Conservation (phyloP, 257 asterid species). For the Solanum piurae region DNA sequence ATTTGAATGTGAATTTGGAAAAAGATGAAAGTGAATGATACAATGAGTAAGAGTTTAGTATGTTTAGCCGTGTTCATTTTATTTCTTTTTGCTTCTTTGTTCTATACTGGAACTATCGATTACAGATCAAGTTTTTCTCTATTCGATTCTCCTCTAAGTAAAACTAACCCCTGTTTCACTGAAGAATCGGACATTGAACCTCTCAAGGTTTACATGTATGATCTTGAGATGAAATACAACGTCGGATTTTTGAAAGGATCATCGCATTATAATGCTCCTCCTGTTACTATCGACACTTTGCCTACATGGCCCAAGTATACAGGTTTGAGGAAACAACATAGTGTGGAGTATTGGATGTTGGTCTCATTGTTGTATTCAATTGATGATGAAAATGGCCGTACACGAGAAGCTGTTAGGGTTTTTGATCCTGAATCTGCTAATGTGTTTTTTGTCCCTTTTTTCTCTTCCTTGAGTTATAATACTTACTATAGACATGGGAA, state of each 20-base stretch:
- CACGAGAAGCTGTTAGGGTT: constrained; percentile 62
- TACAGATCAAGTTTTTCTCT: constrained; percentile 15
- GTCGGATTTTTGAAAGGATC: constrained; percentile 25
- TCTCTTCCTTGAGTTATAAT: constrained; percentile 76
- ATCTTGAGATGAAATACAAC: constrained; percentile 31
- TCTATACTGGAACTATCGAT: constrained; percentile 4
- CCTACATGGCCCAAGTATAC: constrained; percentile 31
- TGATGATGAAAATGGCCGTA: constrained; percentile 4
- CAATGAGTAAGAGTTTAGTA: background rate
- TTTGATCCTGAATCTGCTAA: constrained; percentile 65
- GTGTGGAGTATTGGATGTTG: constrained; percentile 53
- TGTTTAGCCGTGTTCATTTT: background rate
- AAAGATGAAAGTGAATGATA: constrained; percentile 6
- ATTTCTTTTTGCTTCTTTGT: background rate
- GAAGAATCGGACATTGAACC: constrained; percentile 10
- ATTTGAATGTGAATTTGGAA: background rate
- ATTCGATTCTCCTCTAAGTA: constrained; percentile 6
- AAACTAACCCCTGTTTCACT: constrained; percentile 9
- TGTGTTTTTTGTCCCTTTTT: constrained; percentile 79
- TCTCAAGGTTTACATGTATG: constrained; percentile 35
- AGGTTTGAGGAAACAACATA: constrained; percentile 39
- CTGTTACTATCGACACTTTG: constrained; percentile 24
- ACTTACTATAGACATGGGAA: constrained; percentile 48
- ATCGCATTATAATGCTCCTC: background rate
- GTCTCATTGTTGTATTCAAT: constrained; percentile 30